Evolutionary conservation across 2,329 filamentous ascomycete genomes (phyloP).

Genomic region (Pyrenophora tritici-repentis): DNA sequence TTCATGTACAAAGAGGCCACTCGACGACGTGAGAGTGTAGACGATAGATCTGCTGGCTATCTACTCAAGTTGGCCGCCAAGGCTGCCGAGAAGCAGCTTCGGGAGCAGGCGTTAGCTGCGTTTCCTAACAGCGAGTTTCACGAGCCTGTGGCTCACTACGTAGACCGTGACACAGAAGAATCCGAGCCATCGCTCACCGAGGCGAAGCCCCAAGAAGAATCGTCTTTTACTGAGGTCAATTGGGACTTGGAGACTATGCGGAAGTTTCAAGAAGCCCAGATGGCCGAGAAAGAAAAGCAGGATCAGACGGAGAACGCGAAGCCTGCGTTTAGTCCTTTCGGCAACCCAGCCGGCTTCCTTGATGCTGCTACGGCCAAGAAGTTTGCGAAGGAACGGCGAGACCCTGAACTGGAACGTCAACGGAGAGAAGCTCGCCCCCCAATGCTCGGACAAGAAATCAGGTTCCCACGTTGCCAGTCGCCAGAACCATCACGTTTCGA

Average conservation of each 20-base stretch:
- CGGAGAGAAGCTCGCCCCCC: slow-evolving; percentile 71
- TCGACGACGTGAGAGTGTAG: slow-evolving; percentile 67
- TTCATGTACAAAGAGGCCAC: slow-evolving; percentile 58
- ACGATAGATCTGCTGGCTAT: slow-evolving; percentile 76
- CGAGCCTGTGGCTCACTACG: slow-evolving; percentile 73
- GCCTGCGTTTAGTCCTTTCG: slow-evolving; percentile 43
- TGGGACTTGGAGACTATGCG: slow-evolving; percentile 85
- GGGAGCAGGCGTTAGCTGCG: slow-evolving; percentile 75
- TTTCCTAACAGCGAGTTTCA: slow-evolving; percentile 74
- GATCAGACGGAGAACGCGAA: slow-evolving; percentile 26
- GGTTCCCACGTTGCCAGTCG: slow-evolving; percentile 80
- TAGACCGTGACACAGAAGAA: slow-evolving; percentile 62
- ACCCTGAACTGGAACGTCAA: slow-evolving; percentile 58
- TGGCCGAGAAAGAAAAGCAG: slow-evolving; percentile 36
- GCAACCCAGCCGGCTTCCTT: slow-evolving; percentile 43
- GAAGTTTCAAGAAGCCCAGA: slow-evolving; percentile 69
- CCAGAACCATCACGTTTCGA: slow-evolving; percentile 86
- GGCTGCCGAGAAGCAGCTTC: slow-evolving; percentile 78
- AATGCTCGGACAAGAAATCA: slow-evolving; percentile 83
- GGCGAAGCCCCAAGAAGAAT: slow-evolving; percentile 56
- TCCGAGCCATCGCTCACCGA: slow-evolving; percentile 27
- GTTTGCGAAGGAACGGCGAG: slow-evolving; percentile 38
- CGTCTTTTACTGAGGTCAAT: slow-evolving; percentile 66
- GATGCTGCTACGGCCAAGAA: slow-evolving; percentile 33
- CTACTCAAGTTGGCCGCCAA: slow-evolving; percentile 78